Percentiles rank a stretch among this genome's conserved stretches.
Conservation (phyloP, 1,139 yeast species). For the Candida mesenterica region DNA sequence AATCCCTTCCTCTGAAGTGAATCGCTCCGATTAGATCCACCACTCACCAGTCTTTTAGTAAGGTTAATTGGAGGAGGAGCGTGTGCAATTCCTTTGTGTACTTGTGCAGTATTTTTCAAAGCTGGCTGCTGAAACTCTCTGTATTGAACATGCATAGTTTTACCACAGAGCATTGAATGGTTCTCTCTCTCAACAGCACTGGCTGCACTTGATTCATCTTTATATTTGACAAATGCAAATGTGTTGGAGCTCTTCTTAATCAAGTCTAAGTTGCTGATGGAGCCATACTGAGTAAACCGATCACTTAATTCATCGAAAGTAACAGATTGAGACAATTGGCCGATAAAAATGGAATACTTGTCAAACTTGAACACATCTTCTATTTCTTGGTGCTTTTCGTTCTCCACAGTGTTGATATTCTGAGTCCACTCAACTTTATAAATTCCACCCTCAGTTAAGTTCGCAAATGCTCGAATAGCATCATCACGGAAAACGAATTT, state of each 20-base stretch:
- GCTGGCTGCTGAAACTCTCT: conserved; percentile 51
- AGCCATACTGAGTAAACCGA: conserved; percentile 69
- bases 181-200: conserved; percentile 80
- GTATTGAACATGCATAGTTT: conserved; percentile 82
- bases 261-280: conserved; percentile 50
- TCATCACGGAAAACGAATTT: conserved; percentile 86
- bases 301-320: conserved; percentile 54
- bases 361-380: conserved; percentile 45
- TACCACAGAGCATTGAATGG: conserved; percentile 68
- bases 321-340: conserved; percentile 59
- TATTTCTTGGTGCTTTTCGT: conserved; percentile 12
- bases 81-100: conserved; percentile 39
- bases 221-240: conserved; percentile 72
- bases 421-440: conserved; percentile 78
- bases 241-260: conserved; percentile 49
- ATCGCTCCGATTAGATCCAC: not conserved
- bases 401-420: conserved; percentile 49
- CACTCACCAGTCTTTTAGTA: conserved; percentile 20
- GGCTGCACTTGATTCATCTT: conserved; percentile 71
- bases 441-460: conserved; percentile 50
- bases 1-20: not conserved
- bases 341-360: conserved; percentile 70
- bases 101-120: conserved; percentile 9
- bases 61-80: conserved; percentile 78
- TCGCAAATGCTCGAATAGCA: conserved; percentile 84